Base-by-base conservation (phyloP, 176 grass and related monocot species). In the Musa acuminata region DNA sequence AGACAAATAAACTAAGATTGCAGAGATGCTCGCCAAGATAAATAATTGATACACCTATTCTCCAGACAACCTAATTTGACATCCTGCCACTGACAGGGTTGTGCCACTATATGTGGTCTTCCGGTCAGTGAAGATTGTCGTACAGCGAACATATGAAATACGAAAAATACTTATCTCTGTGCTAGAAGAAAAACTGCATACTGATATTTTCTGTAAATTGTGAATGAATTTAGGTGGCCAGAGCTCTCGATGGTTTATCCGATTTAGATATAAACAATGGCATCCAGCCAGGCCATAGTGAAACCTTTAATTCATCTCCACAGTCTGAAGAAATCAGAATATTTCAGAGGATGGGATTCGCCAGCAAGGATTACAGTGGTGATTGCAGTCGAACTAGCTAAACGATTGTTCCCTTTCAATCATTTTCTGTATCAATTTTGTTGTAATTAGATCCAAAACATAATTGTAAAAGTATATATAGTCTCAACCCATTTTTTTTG, bases 231-330 rank as follows among this genome's bases (percentile, higher is more conserved):
- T 20, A 99, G 96, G 91, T 99, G 77, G 88, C 89, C 23, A 95
- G 96, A 89, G 86, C 91, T 82, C 85, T 99, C 64, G 88, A 95
- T 95, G 89, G 91, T 82, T 89, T 95, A 82, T 85, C 86, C 1
- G 96, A 91, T 72, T 83, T 84, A 65, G 92, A 99, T 83, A 78
- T 99, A 82, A 95, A 84, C 83, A 95, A 95, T 65, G 96, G 96
- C 55, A 71, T 99, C 71, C 83, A 80, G 67, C 96, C 91, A 16
- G 91, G 88, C 67, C 86, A 90, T 23, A 95, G 96, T 19, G 88
- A 99, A 80, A 83, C 86, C 66, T 95, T 95, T 77, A 77, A 64
- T 77, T 81, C 87, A 80, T 88, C 93, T 55, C 96, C 86, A 13
- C 82, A 86, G 53, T 84, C 96, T 1, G 96, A 91, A 82, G 96